A percentile compares a stretch with the other conserved stretches of the same genome.
Conservation (phyloP, 2,329 filamentous ascomycete genomes). For the Dactylella cylindrospora region DNA sequence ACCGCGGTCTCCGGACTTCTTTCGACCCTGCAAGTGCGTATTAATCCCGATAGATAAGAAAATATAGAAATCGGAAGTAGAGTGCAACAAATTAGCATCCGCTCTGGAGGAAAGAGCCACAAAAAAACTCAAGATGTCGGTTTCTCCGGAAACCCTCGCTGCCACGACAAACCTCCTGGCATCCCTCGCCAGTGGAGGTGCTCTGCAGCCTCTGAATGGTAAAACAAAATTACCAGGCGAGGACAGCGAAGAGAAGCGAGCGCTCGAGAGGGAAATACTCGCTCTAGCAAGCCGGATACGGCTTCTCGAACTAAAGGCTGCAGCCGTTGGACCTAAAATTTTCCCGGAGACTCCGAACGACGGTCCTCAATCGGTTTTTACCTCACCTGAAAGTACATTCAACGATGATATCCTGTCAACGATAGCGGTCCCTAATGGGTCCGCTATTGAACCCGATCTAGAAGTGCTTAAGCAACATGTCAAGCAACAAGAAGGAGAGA, state of each 20-base stretch:
- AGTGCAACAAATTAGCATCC: not conserved
- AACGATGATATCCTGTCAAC: slow-evolving; percentile 25
- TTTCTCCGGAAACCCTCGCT: slow-evolving; percentile 56
- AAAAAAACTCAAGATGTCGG: slow-evolving; percentile 54
- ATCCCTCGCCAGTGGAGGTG: slow-evolving; percentile 54
- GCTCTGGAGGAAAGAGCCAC: slow-evolving; percentile 33
- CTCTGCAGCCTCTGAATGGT: slow-evolving; percentile 51
- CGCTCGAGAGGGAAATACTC: slow-evolving; percentile 78
- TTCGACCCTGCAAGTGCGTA: not conserved
- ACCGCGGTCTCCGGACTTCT: not conserved
- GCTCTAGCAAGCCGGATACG: slow-evolving; percentile 76
- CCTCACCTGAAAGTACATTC: slow-evolving; percentile 9
- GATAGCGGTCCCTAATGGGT: slow-evolving; percentile 14
- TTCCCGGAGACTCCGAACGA: slow-evolving; percentile 84
- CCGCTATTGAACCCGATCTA: slow-evolving; percentile 44
- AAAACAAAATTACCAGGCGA: slow-evolving; percentile 74
- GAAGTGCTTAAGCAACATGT: slow-evolving; percentile 48
- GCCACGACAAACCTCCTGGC: slow-evolving; percentile 56
- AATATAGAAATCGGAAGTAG: not conserved
- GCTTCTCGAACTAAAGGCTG: slow-evolving; percentile 74
- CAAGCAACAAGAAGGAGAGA: slow-evolving; percentile 49
- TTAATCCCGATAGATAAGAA: not conserved
- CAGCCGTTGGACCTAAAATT: slow-evolving; percentile 56
- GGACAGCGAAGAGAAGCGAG: slow-evolving; percentile 71
- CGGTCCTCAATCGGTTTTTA: slow-evolving; percentile 49